Conservation (phyloP, 2,329 filamentous ascomycete genomes). For the Pseudogymnoascus sp. region DNA sequence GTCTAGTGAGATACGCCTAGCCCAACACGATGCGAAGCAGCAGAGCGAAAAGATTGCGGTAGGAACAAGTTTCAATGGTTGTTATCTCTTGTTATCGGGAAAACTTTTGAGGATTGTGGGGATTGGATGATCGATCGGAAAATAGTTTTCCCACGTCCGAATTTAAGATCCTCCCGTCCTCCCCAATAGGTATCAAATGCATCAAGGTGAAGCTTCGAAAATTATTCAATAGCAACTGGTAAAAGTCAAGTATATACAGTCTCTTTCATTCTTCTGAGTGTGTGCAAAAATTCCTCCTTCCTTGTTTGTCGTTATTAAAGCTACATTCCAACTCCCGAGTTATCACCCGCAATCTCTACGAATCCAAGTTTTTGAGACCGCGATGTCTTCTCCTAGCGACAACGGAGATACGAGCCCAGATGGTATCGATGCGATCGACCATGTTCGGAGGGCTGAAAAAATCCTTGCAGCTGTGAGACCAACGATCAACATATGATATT, state of each 20-base stretch:
- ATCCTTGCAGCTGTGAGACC: constrained; percentile 16
- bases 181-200: neutral
- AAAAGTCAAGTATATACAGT: neutral
- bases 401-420: neutral
- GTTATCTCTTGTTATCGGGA: constrained; percentile 9
- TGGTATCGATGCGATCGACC: constrained; percentile 5
- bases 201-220: neutral
- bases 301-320: neutral
- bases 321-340: neutral
- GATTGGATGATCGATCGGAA: neutral
- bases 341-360: neutral
- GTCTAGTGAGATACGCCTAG: neutral
- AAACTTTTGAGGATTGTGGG: constrained; percentile 6
- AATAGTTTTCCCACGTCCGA: neutral
- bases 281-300: neutral
- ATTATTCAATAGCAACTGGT: neutral
- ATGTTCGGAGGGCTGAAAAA: constrained; percentile 15
- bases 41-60: constrained; percentile 1
- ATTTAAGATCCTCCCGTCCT: neutral
- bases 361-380: neutral
- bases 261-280: neutral
- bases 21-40: neutral
- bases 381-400: neutral
- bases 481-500: constrained; percentile 4
- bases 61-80: neutral